phyloP scores from a whole-genome alignment of 1,284 basidiomycete species.

The Xerocomus tenax region DNA sequence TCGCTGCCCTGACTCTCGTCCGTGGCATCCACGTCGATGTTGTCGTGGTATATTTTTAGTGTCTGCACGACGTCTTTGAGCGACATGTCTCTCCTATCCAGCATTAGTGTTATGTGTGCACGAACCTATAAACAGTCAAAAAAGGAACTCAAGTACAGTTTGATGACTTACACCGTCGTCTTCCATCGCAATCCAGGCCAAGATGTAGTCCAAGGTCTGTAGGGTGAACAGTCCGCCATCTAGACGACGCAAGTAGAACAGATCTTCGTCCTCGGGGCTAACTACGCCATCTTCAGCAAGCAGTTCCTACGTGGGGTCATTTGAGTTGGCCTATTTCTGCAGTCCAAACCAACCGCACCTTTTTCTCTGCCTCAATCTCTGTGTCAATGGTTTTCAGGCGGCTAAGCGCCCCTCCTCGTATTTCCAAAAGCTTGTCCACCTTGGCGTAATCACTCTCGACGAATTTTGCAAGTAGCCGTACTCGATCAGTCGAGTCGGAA shows the following conservation, averaged over 20 bases:
- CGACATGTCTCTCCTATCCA: slow-evolving; percentile 62
- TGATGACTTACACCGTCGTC: slow-evolving; percentile 78
- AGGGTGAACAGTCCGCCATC: slow-evolving; percentile 84
- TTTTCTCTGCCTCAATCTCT: slow-evolving; percentile 59
- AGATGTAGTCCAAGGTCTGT: slow-evolving; percentile 85
- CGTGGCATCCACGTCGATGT: slow-evolving; percentile 51
- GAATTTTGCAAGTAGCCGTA: slow-evolving; percentile 87
- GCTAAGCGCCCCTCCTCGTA: slow-evolving; percentile 61
- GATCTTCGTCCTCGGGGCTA: slow-evolving; percentile 57
- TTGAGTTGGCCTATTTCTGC: not conserved
- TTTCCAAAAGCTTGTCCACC: slow-evolving; percentile 83
- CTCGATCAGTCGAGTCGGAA: slow-evolving; percentile 74
- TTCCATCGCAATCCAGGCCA: slow-evolving; percentile 96
- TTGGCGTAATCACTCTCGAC: slow-evolving; percentile 89
- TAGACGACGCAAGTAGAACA: slow-evolving; percentile 75
- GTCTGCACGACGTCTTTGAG: slow-evolving; percentile 60
- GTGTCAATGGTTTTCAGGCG: slow-evolving; percentile 54
- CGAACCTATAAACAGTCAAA: slow-evolving; percentile 48
- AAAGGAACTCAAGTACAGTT: not conserved
- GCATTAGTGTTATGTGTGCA: slow-evolving; percentile 64
- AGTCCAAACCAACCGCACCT: slow-evolving; percentile 36
- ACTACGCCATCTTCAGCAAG: slow-evolving; percentile 52
- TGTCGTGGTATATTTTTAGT: slow-evolving; percentile 60
- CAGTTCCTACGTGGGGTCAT: slow-evolving; percentile 39
- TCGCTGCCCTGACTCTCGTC: slow-evolving; percentile 19